Percentiles rank a stretch among this genome's conserved stretches.
phyloP scores from a whole-genome alignment of 345 rosid species.

The Nephelium lappaceum region DNA sequence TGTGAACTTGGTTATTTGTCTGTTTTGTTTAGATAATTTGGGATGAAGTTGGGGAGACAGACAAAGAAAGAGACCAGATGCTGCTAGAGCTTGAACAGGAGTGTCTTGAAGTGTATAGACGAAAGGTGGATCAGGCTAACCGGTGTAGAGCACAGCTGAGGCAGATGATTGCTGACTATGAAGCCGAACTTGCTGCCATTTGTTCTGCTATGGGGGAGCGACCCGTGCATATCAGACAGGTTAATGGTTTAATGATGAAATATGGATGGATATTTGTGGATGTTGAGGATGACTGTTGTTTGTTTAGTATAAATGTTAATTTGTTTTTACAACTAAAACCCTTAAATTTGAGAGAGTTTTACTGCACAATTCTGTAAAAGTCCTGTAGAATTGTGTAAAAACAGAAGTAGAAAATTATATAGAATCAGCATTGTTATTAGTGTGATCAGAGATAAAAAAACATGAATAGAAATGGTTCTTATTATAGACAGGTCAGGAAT shows the following conservation, averaged over 20 bases:
- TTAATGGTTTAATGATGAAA: conserved; percentile 17
- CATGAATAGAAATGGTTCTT: conserved; percentile 23
- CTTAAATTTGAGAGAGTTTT: neutral
- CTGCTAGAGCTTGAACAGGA: conserved; percentile 91
- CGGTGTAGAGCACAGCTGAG: conserved; percentile 83
- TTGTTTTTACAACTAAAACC: neutral
- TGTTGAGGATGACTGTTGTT: neutral
- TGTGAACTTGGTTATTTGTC: conserved; percentile 6
- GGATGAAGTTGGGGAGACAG: conserved; percentile 97
- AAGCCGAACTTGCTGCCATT: conserved; percentile 88
- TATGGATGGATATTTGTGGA: neutral
- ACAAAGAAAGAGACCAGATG: conserved; percentile 84
- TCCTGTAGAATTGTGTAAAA: neutral
- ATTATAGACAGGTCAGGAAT: conserved; percentile 73
- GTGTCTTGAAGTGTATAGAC: conserved; percentile 90
- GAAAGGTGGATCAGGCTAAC: conserved; percentile 91
- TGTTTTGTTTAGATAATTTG: conserved; percentile 66
- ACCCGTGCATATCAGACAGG: conserved; percentile 92
- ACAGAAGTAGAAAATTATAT: neutral
- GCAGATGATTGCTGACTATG: conserved; percentile 81
- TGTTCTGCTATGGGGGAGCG: conserved; percentile 92
- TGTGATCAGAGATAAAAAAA: too few relatives aligned
- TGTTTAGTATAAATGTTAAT: conserved; percentile 5
- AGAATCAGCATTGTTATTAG: neutral
- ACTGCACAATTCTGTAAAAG: neutral